A percentile compares a stretch with the other conserved stretches of the same genome.
Evolutionary conservation across 2,329 filamentous ascomycete species (phyloP).

Genomic region (Microascus cirrosus): DNA sequence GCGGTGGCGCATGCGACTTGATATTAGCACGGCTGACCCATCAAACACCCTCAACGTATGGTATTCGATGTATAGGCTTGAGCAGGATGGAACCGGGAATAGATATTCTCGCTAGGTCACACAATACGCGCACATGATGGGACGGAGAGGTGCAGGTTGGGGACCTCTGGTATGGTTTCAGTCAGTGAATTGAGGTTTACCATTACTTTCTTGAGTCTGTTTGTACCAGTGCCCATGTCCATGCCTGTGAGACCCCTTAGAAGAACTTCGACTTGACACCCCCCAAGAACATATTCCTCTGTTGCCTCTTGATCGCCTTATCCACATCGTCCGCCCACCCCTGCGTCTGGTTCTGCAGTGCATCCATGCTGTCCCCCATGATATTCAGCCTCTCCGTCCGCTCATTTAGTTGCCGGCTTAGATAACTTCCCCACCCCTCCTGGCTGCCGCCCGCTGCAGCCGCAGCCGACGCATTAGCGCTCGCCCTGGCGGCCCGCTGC

Average conservation of each 20-base stretch:
- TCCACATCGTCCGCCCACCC: conserved; percentile 81
- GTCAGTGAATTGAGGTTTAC: not conserved
- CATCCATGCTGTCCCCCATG: conserved; percentile 76
- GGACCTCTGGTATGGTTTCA: not conserved
- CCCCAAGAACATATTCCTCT: conserved; percentile 71
- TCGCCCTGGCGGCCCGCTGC: conserved; percentile 43
- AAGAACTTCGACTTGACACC: conserved; percentile 50
- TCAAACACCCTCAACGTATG: not conserved
- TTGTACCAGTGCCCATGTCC: too few species aligned
- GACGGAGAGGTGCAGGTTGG: not conserved
- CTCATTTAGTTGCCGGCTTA: conserved; percentile 80
- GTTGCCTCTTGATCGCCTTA: conserved; percentile 80
- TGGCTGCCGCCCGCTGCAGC: conserved; percentile 20
- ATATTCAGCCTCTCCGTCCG: conserved; percentile 77
- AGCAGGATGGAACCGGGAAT: not conserved
- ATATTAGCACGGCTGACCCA: not conserved
- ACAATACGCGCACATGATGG: conserved; percentile 1
- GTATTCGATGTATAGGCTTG: conserved; percentile 2
- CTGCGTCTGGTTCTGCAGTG: conserved; percentile 66
- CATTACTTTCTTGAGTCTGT: not conserved
- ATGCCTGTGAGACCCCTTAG: conserved; percentile 5
- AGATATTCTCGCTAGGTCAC: conserved; percentile 1
- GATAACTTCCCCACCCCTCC: conserved; percentile 67
- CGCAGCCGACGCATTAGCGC: conserved; percentile 16
- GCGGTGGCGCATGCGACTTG: not conserved